A percentile compares a stretch with the other conserved stretches of the same genome.
These are phyloP conservation scores for Penicillium alfredii DNA, from an alignment of 495 filamentous ascomycete genomes.

Conservation along the genomic window DNA sequence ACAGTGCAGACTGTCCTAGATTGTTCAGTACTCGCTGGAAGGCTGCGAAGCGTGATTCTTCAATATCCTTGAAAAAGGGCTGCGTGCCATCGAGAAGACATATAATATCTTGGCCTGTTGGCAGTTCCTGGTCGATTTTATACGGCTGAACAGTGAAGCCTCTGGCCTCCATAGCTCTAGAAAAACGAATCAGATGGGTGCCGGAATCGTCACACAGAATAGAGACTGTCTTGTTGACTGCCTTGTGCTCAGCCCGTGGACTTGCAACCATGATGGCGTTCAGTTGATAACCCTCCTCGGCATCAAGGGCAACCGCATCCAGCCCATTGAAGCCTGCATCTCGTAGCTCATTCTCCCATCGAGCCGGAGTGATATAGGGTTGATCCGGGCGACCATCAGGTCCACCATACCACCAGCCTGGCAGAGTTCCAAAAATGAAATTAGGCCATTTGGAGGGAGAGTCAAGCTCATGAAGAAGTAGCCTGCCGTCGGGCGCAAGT, in stretches of 20 bases:
- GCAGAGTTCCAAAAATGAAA: slow-evolving; percentile 15
- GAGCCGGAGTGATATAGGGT: slow-evolving; percentile 20
- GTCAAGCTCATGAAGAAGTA: slow-evolving; percentile 23
- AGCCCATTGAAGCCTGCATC: slow-evolving; percentile 27
- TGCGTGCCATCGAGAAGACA: slow-evolving; percentile 25
- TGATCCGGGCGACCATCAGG: slow-evolving; percentile 18
- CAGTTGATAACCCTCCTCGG: slow-evolving; percentile 23
- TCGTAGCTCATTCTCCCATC: slow-evolving; percentile 24
- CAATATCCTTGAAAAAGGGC: slow-evolving; percentile 32
- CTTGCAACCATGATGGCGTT: slow-evolving; percentile 28
- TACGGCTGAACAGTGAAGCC: slow-evolving; percentile 17
- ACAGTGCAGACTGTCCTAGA: not conserved
- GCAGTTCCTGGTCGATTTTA: slow-evolving; percentile 14
- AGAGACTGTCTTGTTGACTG: too few relatives aligned
- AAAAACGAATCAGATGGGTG: too few relatives aligned
- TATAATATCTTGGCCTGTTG: slow-evolving; percentile 28
- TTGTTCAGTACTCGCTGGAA: slow-evolving; percentile 15
- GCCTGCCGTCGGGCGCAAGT: slow-evolving; percentile 15
- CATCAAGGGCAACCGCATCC: slow-evolving; percentile 27
- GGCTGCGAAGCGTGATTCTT: slow-evolving; percentile 7
- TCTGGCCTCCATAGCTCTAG: too few relatives aligned
- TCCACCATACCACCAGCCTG: slow-evolving; percentile 27
- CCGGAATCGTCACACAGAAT: too few relatives aligned
- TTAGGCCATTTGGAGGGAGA: slow-evolving; percentile 2
- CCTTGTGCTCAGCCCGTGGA: not conserved